phyloP scores from a whole-genome alignment of 2,329 filamentous ascomycete genomes.

The Epichloe sp. region DNA sequence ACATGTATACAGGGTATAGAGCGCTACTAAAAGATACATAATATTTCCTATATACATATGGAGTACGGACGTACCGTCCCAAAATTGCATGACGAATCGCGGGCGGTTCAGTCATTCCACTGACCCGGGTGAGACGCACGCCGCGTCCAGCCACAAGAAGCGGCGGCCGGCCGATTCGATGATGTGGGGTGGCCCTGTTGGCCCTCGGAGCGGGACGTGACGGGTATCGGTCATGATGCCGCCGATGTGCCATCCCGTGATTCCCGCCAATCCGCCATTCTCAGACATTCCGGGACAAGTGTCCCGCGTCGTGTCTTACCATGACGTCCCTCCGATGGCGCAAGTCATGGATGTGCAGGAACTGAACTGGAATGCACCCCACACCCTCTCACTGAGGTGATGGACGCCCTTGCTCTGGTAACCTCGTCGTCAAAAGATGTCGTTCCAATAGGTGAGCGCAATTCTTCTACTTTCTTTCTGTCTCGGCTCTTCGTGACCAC shows the following conservation, averaged over 20 bases:
- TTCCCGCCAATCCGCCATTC: no score
- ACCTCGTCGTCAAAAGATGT: no score
- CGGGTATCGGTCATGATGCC: neutral
- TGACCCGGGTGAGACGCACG: no score
- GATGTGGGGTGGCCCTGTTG: neutral
- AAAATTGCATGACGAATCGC: neutral
- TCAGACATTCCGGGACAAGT: neutral
- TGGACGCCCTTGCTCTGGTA: no score
- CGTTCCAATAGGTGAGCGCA: no score
- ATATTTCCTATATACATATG: no score
- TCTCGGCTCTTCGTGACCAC: no score
- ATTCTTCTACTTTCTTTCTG: no score
- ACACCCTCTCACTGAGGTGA: neutral
- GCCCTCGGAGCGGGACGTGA: neutral
- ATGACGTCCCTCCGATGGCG: neutral
- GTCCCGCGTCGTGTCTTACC: neutral
- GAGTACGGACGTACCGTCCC: neutral
- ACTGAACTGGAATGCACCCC: neutral
- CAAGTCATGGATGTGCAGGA: neutral
- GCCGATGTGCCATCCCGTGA: neutral
- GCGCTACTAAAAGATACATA: no score
- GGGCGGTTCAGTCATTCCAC: neutral
- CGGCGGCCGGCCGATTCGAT: neutral
- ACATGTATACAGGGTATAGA: no score
- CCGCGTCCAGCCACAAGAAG: no score